Conservation (phyloP, 306 rosid species). For the Lathyrus tuberosus region DNA sequence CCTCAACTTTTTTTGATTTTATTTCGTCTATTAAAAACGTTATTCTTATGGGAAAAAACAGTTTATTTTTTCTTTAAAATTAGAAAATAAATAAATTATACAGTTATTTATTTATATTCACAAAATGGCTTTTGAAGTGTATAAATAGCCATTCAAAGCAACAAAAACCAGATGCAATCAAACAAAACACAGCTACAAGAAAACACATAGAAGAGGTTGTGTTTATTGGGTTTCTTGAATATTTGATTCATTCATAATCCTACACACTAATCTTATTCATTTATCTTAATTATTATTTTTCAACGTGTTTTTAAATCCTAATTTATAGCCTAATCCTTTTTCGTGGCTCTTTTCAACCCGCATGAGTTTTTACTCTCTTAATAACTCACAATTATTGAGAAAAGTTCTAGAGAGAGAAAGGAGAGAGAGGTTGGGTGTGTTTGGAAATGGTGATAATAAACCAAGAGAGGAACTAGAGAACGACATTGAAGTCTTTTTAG, state of each 20-base stretch:
- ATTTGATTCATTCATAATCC: neutral
- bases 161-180: neutral
- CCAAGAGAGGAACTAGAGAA: conserved; percentile 28
- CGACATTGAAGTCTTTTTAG: too few species aligned
- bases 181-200: neutral
- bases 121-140: conserved; percentile 16
- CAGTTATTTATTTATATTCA: neutral
- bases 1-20: too few species aligned
- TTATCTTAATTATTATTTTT: neutral
- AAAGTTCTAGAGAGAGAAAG: neutral
- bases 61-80: too few species aligned
- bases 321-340: neutral
- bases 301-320: neutral
- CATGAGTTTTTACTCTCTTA: conserved; percentile 16
- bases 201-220: neutral
- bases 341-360: conserved; percentile 12
- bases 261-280: neutral
- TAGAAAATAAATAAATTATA: too few species aligned
- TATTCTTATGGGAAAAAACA: too few species aligned
- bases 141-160: conserved; percentile 23
- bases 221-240: neutral
- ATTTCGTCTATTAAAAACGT: too few species aligned
- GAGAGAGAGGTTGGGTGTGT: neutral
- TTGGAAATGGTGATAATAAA: conserved; percentile 42
- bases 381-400: neutral